Base-by-base conservation (phyloP, 129 eudicot genomes). In the Artemisia argyi region DNA sequence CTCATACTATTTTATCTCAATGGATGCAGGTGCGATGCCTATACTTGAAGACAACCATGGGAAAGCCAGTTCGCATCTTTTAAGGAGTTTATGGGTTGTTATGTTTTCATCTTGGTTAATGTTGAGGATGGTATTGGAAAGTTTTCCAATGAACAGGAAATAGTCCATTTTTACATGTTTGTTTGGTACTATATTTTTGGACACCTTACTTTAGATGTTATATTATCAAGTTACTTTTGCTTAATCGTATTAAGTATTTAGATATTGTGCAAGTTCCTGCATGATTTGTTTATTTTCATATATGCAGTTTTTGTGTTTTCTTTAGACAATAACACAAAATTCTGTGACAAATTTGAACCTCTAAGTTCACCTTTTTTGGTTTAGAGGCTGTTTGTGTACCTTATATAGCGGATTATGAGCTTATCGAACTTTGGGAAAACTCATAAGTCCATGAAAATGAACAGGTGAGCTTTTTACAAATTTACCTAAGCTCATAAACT, bases 41-140 rank as follows among this genome's bases (percentile, higher is more conserved):
- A 35, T 85, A 85, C 72, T 81, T 85, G 75, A 85, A 85, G 77
- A 85, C 86, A 28, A 77, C 86, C 9, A 85, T 81, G 86, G 89
- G 86, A 59, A 81, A 82, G 77, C 82, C 89, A 0, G 83, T 77
- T 28, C 86, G 89, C 54, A 79, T 85, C 84, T 85, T 81, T 65
- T 85, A 76, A 81, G 69, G 50, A 52, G 66, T 66, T 74, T 30
- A 7, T 73, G 66, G 69, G 14, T 63, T 32, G 1, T 47, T 16
- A 17, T 67, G 78, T 66, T 59, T n/a, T 65, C 26, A 18, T 65
- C 65, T 79, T 39, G 54, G 73, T 56, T 61, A 52, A 77, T 51
- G 65, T 63, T 54, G 49, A 51, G 22, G 52, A 71, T 66, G 20
- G 30, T 19, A 15, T 52, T 72, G 65, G 57, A 26, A 72, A 17